A percentile compares a stretch with the other conserved stretches of the same genome.
Conservation (phyloP, 208 protist species). For the Herpetomonas samuelpessoai region DNA sequence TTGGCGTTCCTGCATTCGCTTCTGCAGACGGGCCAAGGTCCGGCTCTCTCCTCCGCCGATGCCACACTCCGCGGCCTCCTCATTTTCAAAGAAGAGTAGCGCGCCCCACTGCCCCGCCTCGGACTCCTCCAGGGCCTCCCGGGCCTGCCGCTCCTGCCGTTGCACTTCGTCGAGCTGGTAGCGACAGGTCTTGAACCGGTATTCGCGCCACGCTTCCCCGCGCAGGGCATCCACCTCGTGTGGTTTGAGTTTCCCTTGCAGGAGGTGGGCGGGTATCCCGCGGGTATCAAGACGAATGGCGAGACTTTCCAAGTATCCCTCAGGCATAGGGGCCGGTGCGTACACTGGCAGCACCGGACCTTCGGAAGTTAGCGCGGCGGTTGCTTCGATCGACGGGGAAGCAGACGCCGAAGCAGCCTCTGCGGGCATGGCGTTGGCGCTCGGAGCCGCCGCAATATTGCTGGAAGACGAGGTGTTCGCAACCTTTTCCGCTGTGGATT, state of each 20-base stretch:
- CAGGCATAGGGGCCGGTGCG: no score
- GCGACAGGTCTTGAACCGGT: slow-evolving; percentile 15
- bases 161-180: slow-evolving; percentile 15
- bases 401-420: no score
- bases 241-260: neutral
- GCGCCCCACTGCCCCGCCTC: slow-evolving; percentile 15
- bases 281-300: neutral
- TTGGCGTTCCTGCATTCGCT: slow-evolving; percentile 21
- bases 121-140: slow-evolving; percentile 20
- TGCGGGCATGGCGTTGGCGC: no score
- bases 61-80: neutral
- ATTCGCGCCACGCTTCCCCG: slow-evolving; percentile 23
- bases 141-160: slow-evolving; percentile 20
- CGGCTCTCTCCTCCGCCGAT: neutral
- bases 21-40: slow-evolving; percentile 7
- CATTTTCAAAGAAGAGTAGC: slow-evolving; percentile 6
- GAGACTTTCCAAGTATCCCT: neutral
- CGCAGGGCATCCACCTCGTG: neutral
- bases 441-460: no score
- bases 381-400: no score
- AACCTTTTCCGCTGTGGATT: no score
- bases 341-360: no score
- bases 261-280: neutral
- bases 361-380: no score
- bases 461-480: no score